Conservation (phyloP, 805 yeast species). For the Sugiyamaella smithiae region DNA sequence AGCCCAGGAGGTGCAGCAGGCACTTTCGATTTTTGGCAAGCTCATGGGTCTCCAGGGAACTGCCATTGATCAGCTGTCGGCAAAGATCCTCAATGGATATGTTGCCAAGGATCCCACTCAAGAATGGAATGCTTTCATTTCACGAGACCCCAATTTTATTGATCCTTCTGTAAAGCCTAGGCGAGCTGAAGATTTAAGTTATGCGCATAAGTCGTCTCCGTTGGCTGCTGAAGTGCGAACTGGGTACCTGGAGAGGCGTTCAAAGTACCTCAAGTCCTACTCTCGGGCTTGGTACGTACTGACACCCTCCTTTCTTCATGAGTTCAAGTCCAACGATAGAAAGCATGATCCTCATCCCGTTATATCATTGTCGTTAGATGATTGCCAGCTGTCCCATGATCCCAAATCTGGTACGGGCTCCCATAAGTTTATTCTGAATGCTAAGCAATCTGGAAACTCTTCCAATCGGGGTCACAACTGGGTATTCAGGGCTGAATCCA, state of each 20-base stretch:
- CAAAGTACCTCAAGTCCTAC: constrained; percentile 89
- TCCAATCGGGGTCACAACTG: constrained; percentile 71
- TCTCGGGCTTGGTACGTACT: constrained; percentile 87
- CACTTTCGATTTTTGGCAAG: constrained; percentile 68
- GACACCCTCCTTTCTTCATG: constrained; percentile 86
- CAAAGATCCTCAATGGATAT: constrained; percentile 69
- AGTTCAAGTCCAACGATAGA: constrained; percentile 79
- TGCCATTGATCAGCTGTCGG: constrained; percentile 51
- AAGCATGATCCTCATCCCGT: constrained; percentile 78
- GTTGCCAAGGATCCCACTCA: constrained; percentile 71
- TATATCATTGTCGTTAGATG: constrained; percentile 75
- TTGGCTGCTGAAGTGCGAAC: constrained; percentile 66
- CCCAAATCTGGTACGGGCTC: constrained; percentile 48
- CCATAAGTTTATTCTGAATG: constrained; percentile 71
- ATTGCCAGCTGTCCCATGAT: constrained; percentile 80
- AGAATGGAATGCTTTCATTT: constrained; percentile 86
- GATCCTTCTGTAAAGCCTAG: constrained; percentile 62
- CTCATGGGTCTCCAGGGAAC: constrained; percentile 48
- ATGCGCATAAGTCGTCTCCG: constrained; percentile 67
- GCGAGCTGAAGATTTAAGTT: constrained; percentile 56
- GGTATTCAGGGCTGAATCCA: constrained; percentile 90
- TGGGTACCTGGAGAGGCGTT: constrained; percentile 83
- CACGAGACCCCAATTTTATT: constrained; percentile 68
- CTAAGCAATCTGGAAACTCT: constrained; percentile 65
- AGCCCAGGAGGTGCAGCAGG: constrained; percentile 79